Base-by-base conservation (phyloP, 2,329 filamentous ascomycete genomes). In the Didymellaceae sp. region DNA sequence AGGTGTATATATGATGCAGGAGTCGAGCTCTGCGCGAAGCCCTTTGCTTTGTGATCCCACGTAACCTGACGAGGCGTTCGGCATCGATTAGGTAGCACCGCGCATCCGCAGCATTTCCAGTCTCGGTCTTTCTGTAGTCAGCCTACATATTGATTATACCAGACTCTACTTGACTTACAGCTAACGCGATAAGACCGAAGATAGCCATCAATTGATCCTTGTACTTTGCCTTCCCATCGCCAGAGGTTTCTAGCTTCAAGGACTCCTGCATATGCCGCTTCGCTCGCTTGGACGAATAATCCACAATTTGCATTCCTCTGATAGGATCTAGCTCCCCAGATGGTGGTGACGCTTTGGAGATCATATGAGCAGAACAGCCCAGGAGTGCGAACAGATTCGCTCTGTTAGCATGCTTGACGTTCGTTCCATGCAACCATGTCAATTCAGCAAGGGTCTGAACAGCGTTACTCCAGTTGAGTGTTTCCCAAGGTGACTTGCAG, bases 21-120 rank as follows among this genome's bases (percentile, higher is more conserved):
- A 80, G 58, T 2, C 77, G 73, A 1, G 71, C 61, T 16, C 76
- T 75, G 17, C 75, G 73, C 1, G 77, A 75, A 16, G 76, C 75
- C 4, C 62, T 62, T 7, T 61, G 63, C 10, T 70, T 72, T 3
- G 66, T 62, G 1, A 79, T 50, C 0, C 78, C 76, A 21, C 66
- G 64, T 10, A 75, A 31, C 2, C 73, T 70, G 3, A 79, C 74
- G 6, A 78, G 70, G 1, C 74, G 68, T 52, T 79, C 77, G 0
- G 76, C 75, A 41, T 78, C 77, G 2, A 78, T 59, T 5, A 76
- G 62, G 33, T 73, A 77, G 17, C 61, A 69, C 39, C 72, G 37
- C 66, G 62, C 42, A 67, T 74, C 49, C 70, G 65, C 42, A 63
- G 45, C 39, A n/a, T 58, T 46, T 2, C 59, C 58, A 11, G 35